Evolutionary conservation across 495 filamentous ascomycete species (phyloP), one percentile per base, ranked within the genome.

Genomic region (Daldinia decipiens): DNA sequence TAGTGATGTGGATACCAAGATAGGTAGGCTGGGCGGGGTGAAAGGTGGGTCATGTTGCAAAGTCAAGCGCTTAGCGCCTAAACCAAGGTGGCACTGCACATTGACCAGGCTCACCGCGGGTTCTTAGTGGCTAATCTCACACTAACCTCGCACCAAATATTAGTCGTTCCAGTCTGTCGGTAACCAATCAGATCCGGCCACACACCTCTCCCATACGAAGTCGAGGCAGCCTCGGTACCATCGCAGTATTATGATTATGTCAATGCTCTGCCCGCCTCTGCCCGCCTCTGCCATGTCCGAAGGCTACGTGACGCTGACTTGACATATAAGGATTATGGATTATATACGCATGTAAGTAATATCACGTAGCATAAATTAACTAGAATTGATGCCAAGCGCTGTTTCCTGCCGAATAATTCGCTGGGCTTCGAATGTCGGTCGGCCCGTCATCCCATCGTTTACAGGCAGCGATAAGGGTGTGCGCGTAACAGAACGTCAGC

Each of bases 21-120:
- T 60, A 45, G 57, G 68, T 70, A 70, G 54, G 54, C 56, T 55
- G n/a, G 31, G 62, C 45, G 62, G 68, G 68, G 68, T 61, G 1
- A 31, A 57, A 58, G 17, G 65, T 34, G 68, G 68, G 51, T 45
- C 40, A 29, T 39, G 64, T 65, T 56, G 59, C 47, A 72, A 72
- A 50, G 58, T 62, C 57, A 62, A 21, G 65, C 70, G 70, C 70
- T 68, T 73, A 73, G 65, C 70, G 70, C 52, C 62, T 73, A 73
- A 55, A 53, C 17, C 51, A 62, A 40, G 65, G 65, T 73, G 70
- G 70, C 70, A 53, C 70, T 73, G 70, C 65, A 68, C 65, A 56
- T 59, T 32, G 27, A 64, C 38, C 59, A 60, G 8, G 54, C 39
- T 32, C 21, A 64, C 39, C 55, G 55, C 24, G 55, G 26, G 31